phyloP scores from a whole-genome alignment of 371 early-diverging fungal genomes.

The Fennellomyces sp. region DNA sequence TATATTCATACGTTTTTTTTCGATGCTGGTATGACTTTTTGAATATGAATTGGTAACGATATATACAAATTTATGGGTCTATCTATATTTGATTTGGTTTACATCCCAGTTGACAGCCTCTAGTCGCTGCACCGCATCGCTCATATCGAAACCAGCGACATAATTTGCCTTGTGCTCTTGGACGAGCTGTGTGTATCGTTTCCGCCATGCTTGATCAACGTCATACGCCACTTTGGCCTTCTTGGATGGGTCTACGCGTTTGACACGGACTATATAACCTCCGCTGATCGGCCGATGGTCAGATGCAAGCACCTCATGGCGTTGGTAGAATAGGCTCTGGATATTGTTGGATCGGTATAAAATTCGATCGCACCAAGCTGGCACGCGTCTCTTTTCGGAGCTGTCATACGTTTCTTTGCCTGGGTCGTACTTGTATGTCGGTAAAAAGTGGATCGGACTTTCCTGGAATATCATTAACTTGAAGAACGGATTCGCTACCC shows the following conservation, averaged over 20 bases:
- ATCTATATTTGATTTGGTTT: neutral
- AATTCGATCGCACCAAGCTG: slow-evolving; percentile 89
- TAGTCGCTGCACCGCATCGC: slow-evolving; percentile 17
- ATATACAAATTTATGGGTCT: neutral
- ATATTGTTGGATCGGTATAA: slow-evolving; percentile 52
- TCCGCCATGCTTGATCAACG: slow-evolving; percentile 11
- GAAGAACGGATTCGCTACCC: slow-evolving; percentile 56
- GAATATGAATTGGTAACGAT: too few species aligned
- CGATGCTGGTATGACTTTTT: too few species aligned
- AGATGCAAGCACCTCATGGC: slow-evolving; percentile 70
- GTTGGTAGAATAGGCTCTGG: slow-evolving; percentile 42
- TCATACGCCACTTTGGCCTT: neutral
- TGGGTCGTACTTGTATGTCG: slow-evolving; percentile 88
- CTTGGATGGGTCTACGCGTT: slow-evolving; percentile 45
- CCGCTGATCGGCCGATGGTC: slow-evolving; percentile 85
- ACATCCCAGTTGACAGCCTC: slow-evolving; percentile 5
- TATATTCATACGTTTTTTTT: too few species aligned
- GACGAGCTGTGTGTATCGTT: neutral
- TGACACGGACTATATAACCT: slow-evolving; percentile 58
- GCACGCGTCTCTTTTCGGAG: slow-evolving; percentile 80
- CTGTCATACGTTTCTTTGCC: slow-evolving; percentile 74
- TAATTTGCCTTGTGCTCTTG: slow-evolving; percentile 23
- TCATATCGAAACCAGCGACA: slow-evolving; percentile 29
- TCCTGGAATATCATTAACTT: slow-evolving; percentile 70
- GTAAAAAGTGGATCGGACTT: slow-evolving; percentile 69